Conservation (phyloP, 2,329 filamentous ascomycete species). For the Scopulariopsis brevicaulis region DNA sequence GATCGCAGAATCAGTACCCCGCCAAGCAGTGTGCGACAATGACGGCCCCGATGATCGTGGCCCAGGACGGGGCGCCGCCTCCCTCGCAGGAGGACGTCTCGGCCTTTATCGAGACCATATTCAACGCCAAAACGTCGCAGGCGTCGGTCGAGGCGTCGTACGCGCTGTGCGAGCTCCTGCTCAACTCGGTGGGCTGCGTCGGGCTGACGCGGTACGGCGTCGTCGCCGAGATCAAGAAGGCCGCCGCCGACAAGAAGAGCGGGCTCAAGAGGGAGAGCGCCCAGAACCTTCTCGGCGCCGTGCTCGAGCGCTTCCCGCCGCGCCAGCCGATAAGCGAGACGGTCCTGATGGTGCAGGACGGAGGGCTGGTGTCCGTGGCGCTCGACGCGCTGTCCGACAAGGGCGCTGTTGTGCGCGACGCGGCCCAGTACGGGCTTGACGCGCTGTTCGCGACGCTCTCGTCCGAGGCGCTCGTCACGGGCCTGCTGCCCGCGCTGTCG, state of each 20-base stretch:
- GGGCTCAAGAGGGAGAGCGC: constrained; percentile 75
- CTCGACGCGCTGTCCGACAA: constrained; percentile 88
- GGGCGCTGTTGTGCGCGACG: constrained; percentile 75
- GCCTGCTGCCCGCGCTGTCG: constrained; percentile 65
- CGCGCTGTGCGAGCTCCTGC: constrained; percentile 45
- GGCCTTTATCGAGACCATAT: constrained; percentile 54
- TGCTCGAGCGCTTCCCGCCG: constrained; percentile 81
- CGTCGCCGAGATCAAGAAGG: constrained; percentile 51
- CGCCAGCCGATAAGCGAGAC: constrained; percentile 71
- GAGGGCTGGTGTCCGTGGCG: constrained; percentile 57
- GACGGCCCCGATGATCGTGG: constrained; percentile 36
- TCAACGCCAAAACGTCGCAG: constrained; percentile 57
- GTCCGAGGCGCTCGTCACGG: constrained; percentile 72
- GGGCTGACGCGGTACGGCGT: constrained; percentile 43
- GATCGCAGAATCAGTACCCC: neutral
- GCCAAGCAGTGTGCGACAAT: constrained; percentile 29
- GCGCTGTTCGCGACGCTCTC: constrained; percentile 71
- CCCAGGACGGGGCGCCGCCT: constrained; percentile 36
- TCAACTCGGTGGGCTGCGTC: constrained; percentile 39
- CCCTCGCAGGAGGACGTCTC: constrained; percentile 57
- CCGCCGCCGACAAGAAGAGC: constrained; percentile 88
- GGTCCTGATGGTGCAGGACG: constrained; percentile 71
- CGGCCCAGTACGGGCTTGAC: constrained; percentile 88
- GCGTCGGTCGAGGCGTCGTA: constrained; percentile 56
- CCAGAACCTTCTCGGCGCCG: constrained; percentile 86